These are phyloP conservation scores for Dendrobium catenatum DNA, from an alignment of 106 monocot genomes.

Conservation along the genomic window DNA sequence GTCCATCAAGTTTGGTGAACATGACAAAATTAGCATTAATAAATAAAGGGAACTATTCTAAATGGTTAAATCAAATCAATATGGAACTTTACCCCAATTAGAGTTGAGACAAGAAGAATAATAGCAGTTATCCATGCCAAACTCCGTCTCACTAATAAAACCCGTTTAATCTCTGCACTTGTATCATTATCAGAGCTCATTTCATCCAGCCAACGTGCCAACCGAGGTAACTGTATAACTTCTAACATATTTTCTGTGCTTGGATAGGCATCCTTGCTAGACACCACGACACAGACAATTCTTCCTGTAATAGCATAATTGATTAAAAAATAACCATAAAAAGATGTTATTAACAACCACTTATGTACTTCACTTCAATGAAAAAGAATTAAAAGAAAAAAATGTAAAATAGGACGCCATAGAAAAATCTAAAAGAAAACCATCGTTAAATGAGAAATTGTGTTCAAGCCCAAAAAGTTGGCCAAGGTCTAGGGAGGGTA, in stretches of 20 bases:
- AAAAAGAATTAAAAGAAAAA: background rate
- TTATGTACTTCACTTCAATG: background rate
- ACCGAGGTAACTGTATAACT: slow-evolving; percentile 20
- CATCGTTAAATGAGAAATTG: background rate
- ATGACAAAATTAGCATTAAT: background rate
- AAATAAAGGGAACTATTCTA: background rate
- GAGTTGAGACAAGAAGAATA: slow-evolving; percentile 74
- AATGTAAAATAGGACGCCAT: background rate
- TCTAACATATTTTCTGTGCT: slow-evolving; percentile 24
- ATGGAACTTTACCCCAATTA: slow-evolving; percentile 62
- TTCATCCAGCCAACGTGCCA: slow-evolving; percentile 46
- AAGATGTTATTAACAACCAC: background rate
- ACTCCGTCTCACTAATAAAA: slow-evolving; percentile 50
- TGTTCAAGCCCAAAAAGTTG: background rate
- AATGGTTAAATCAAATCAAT: background rate
- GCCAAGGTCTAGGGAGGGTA: background rate
- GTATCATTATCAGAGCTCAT: slow-evolving; percentile 12
- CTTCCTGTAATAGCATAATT: slow-evolving; percentile 37
- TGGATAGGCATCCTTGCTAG: slow-evolving; percentile 17
- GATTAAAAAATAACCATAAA: background rate
- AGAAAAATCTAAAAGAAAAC: background rate
- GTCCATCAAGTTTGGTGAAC: background rate
- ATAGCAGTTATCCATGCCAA: slow-evolving; percentile 96
- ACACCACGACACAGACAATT: slow-evolving; percentile 57
- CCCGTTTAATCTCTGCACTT: slow-evolving; percentile 12